phyloP scores from a whole-genome alignment of 2,329 filamentous ascomycete genomes.

The Diplodia sapinea region DNA sequence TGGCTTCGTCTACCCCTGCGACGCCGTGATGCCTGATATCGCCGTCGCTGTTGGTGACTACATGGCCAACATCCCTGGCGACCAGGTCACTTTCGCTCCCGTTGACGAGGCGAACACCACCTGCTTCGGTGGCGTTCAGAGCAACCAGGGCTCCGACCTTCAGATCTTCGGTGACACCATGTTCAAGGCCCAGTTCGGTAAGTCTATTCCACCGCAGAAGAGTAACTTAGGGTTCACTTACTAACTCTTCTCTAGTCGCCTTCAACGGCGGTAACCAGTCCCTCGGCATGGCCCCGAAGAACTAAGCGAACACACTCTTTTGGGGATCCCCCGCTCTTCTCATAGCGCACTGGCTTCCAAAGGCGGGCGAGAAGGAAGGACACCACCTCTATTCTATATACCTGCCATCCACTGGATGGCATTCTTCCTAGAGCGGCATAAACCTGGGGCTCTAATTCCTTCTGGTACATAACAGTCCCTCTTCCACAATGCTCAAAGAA shows the following conservation, averaged over 20 bases:
- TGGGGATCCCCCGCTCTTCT: neutral
- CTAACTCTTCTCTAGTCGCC: conserved; percentile 47
- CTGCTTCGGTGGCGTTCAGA: conserved; percentile 73
- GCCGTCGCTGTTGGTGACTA: conserved; percentile 64
- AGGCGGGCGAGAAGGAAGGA: conserved; percentile 1
- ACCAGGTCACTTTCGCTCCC: conserved; percentile 48
- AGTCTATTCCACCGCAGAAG: neutral
- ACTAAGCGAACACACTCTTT: neutral
- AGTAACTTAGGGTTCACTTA: neutral
- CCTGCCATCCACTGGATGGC: neutral
- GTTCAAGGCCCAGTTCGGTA: conserved; percentile 63
- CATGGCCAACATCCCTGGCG: conserved; percentile 63
- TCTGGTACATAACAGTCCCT: neutral
- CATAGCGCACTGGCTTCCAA: neutral
- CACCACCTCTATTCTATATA: neutral
- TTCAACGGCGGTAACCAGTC: conserved; percentile 62
- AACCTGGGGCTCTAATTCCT: neutral
- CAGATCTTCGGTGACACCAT: conserved; percentile 70
- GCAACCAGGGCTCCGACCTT: conserved; percentile 57
- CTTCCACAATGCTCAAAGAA: neutral
- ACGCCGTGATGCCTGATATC: conserved; percentile 50
- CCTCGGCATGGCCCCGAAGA: conserved; percentile 58
- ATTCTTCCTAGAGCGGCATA: neutral
- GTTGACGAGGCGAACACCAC: conserved; percentile 52
- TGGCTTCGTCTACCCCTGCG: conserved; percentile 54